Evolutionary conservation across 768 basidiomycete genomes (phyloP).

Genomic region (Amanita polypyramis): DNA sequence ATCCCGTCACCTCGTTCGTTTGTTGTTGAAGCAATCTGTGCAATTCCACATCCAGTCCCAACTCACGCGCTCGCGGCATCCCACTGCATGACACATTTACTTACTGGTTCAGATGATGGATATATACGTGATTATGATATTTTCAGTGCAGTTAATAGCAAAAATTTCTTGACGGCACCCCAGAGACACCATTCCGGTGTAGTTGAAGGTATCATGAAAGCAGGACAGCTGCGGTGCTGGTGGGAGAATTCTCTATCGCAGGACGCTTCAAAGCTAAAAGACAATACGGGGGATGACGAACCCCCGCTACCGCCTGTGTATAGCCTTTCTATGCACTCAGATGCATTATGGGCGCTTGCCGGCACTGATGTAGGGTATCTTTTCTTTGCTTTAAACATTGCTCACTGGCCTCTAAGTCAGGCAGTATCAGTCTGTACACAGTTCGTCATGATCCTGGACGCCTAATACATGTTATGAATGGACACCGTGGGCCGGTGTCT

Average conservation of each 20-base stretch:
- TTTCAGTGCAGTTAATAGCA: constrained; percentile 81
- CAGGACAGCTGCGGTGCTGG: constrained; percentile 80
- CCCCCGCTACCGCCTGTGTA: constrained; percentile 63
- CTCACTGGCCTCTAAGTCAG: constrained; percentile 38
- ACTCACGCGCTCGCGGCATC: constrained; percentile 86
- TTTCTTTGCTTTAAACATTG: constrained; percentile 11
- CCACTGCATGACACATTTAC: constrained; percentile 74
- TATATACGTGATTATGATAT: constrained; percentile 91
- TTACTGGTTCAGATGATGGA: constrained; percentile 91
- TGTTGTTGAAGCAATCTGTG: constrained; percentile 85
- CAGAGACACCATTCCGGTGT: constrained; percentile 84
- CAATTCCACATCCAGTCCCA: constrained; percentile 80
- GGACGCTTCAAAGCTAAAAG: constrained; percentile 19
- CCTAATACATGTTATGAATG: constrained; percentile 58
- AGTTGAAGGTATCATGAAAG: constrained; percentile 86
- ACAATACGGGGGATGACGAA: constrained; percentile 34
- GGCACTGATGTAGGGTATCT: constrained; percentile 65
- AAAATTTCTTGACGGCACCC: constrained; percentile 77
- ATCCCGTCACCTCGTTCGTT: constrained; percentile 45
- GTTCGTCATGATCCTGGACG: constrained; percentile 88
- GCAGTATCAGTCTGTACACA: constrained; percentile 89
- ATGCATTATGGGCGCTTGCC: constrained; percentile 86
- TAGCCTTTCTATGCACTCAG: constrained; percentile 84
- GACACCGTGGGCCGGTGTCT: constrained; percentile 77
- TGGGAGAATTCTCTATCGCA: constrained; percentile 65